Conservation (phyloP, 768 basidiomycete species). For the Lactarius akahatsu region DNA sequence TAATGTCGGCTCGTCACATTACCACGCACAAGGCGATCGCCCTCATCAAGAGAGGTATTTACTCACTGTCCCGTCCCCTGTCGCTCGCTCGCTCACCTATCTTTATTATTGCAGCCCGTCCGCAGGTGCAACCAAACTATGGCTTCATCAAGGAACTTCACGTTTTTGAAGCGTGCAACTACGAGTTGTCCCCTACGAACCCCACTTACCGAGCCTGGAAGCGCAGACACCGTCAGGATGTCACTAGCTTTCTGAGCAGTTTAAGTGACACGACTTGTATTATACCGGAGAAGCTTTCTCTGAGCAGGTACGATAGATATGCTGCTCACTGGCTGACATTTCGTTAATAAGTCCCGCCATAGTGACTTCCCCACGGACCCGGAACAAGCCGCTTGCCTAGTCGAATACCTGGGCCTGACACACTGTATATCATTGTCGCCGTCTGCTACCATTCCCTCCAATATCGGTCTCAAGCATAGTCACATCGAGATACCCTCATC, state of each 20-base stretch:
- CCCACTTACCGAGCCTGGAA: slow-evolving; percentile 58
- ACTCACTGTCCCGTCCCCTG: slow-evolving; percentile 9
- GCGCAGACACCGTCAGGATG: slow-evolving; percentile 51
- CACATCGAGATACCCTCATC: slow-evolving; percentile 45
- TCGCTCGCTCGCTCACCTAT: slow-evolving; percentile 24
- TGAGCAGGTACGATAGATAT: slow-evolving; percentile 45
- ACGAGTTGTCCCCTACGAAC: slow-evolving; percentile 44
- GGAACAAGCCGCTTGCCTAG: slow-evolving; percentile 49
- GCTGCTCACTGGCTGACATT: not conserved
- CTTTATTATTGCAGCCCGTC: slow-evolving; percentile 36
- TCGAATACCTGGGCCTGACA: slow-evolving; percentile 51
- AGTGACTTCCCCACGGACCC: slow-evolving; percentile 59
- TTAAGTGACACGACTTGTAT: slow-evolving; percentile 53
- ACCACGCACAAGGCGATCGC: slow-evolving; percentile 23
- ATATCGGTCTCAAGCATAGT: slow-evolving; percentile 39
- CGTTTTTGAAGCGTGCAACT: slow-evolving; percentile 51
- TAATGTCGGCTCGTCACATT: slow-evolving; percentile 26
- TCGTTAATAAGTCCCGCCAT: slow-evolving; percentile 7
- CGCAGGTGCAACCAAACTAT: slow-evolving; percentile 43
- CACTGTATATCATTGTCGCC: slow-evolving; percentile 57
- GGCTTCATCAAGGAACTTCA: slow-evolving; percentile 61
- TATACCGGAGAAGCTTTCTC: slow-evolving; percentile 48
- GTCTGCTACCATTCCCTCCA: slow-evolving; percentile 41
- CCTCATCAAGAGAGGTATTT: slow-evolving; percentile 41
- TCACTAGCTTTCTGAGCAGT: slow-evolving; percentile 51